Base-by-base conservation (phyloP, 2,329 filamentous ascomycete species). In the Chaetomium sp. region DNA sequence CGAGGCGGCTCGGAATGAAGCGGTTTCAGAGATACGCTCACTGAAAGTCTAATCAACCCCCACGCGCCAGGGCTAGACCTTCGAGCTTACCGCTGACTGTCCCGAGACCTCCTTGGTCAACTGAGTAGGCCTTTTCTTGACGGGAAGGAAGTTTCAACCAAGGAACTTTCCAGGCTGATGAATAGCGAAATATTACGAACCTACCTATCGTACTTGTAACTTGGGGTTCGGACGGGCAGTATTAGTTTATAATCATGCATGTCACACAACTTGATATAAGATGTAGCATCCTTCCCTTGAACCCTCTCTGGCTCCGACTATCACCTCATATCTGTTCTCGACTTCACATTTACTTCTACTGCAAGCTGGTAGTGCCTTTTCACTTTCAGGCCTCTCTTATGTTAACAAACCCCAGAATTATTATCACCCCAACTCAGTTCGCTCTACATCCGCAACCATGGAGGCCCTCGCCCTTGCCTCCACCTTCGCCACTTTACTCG, bases 401-500 rank as follows among this genome's bases (percentile, higher is more conserved):
- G 9, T 9, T 12, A 21, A 23, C n/a, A 47, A 21, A 4, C 45
- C 45, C 8, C 3, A 47, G 9, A n/a, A n/a, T n/a, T 29, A 29
- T 29, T 23, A 23, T 12, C 9, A 23, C n/a, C n/a, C 45, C 45
- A 47, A 4, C 38, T 42, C n/a, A 7, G 19, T 42, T 42, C 7
- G 1, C 19, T 42, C 19, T 42, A 19, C 38, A 56, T 23, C 21
- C 54, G n/a, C 33, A 38, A 59, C 12, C 60, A 63, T 63, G 60
- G 60, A 63, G 27, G 42, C 31, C 12, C 8, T 58, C 42, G 31
- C 45, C 8, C 31, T 50, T 3, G 60, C 60, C 2, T 63, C 54
- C 31, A 57, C 60, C 42, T 56, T 62, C 25, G 60, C 60, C 27
- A 63, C 60, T 1, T 16, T 63, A 3, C 50, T 57, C 19, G 60